Base-by-base conservation (phyloP, 2,329 filamentous ascomycete species). In the Keithomyces neogunnii region DNA sequence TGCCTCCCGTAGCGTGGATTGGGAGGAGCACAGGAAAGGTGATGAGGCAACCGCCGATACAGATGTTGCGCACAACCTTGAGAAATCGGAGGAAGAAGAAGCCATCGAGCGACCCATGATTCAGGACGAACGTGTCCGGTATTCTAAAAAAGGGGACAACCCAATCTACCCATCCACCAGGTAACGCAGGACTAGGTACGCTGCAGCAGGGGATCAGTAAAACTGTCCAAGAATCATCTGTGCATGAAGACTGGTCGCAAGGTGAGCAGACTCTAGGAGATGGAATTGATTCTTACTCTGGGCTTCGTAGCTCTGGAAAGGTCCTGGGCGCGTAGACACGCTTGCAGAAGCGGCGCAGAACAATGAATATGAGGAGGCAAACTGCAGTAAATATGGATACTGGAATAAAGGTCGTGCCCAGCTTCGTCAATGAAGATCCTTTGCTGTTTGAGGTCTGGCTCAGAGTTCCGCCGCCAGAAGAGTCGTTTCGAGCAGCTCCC, bases 91-190 rank as follows among this genome's bases (percentile, higher is more conserved):
- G 76, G 66, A 95, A 89, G 48, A 97, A 82, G 68, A 92, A 97
- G 33, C 87, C 88, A 66, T 99, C 92, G 56, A 99, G 80, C 0
- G 90, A 95, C 65, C 92, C 89, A 71, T 96, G 89, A 62, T 93
- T 88, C 28, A 97, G 80, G 30, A 91, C 82, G 62, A 88, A 89
- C 40, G 84, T 83, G 65, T 97, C 91, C 3, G 79, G 78, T 43
- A 80, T 77, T 59, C 77, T 78, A 71, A 81, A 85, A 69, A 89
- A 87, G 10, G 77, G 72, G 8, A 69, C 69, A 52, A 89, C 67
- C 86, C 86, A 90, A 59, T 85, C 80, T 60, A 87, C 71, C 45
- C 82, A 65, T 50, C 85, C 84, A 30, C 65, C 73, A 3, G 84
- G 81, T 0, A 85, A 72, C 2, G 72, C 63, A 28, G 81, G 81